Evolutionary conservation across 2,329 filamentous ascomycete genomes (phyloP), one percentile per base, ranked within the genome.

Genomic region (Ceratocystis huliohia): DNA sequence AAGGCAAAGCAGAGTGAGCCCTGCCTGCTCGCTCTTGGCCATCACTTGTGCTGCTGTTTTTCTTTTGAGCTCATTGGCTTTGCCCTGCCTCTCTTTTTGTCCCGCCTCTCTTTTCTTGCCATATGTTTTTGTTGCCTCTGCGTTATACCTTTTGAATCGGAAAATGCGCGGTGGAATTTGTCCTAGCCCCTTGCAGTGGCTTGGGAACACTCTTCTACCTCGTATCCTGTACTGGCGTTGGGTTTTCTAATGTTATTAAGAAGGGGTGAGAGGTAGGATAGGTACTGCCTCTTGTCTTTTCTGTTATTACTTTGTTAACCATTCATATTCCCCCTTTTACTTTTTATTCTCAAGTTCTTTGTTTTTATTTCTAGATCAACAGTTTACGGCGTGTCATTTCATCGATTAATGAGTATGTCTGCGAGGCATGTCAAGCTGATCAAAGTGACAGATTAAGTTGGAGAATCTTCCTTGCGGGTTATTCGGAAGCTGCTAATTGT

Each of bases 1-100:
- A 28, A 20, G 20, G 63, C 37, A 50, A 65, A n/a, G 56, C 28
- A 20, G 20, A 59, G 56, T 22, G 33, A 48, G 20, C 53, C 41
- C 75, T 75, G 76, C 77, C 76, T 74, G 74, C 73, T 76, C 10
- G 37, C 37, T 41, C 37, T 41, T 41, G 13, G 10, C 37, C 73
- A 75, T 76, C 78, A 78, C 79, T 78, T 80, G 80, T 77, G 75
- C 78, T 75, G 76, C 75, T 75, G 74, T 68, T 75, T 72, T 73
- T 70, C 48, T 53, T 53, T 41, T 46, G 45, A 53, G 50, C 41
- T 64, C 46, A 22, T 22, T 63, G 37, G 25, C 64, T 65, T 41
- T 41, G 10, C 37, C 37, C 13, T 3, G 37, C 37, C 37, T 41
- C 37, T 41, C 66, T 65, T 46, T 67, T 62, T 46, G 25, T 65